Evolutionary conservation across 495 filamentous ascomycete genomes (phyloP).

Genomic region (Penicillium verhagenii): DNA sequence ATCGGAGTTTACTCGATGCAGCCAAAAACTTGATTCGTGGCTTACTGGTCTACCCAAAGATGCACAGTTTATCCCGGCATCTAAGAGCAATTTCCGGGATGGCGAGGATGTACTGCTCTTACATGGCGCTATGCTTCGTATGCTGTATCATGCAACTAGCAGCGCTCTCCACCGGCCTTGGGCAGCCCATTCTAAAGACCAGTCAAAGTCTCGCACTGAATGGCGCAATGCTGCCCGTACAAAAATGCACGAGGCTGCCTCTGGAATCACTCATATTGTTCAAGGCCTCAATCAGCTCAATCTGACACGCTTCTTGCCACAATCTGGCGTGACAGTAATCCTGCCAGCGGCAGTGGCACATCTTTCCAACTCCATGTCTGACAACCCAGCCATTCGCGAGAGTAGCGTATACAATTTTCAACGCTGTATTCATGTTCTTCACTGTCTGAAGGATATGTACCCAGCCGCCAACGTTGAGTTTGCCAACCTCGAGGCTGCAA

Average conservation of each 20-base stretch:
- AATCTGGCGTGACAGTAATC: conserved; percentile 81
- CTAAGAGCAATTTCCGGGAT: conserved; percentile 33
- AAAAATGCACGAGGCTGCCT: conserved; percentile 73
- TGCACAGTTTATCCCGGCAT: conserved; percentile 39
- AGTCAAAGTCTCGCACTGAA: conserved; percentile 39
- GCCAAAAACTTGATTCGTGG: conserved; percentile 71
- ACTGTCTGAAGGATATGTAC: conserved; percentile 75
- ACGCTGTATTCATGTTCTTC: conserved; percentile 76
- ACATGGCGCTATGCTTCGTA: conserved; percentile 74
- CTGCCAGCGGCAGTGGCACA: conserved; percentile 86
- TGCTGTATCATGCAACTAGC: conserved; percentile 82
- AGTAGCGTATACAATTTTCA: conserved; percentile 69
- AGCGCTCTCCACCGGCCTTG: conserved; percentile 84
- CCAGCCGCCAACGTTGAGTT: conserved; percentile 78
- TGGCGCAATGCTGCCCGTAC: conserved; percentile 55
- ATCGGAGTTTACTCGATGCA: conserved; percentile 63
- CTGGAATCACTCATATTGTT: conserved; percentile 73
- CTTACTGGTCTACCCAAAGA: conserved; percentile 60
- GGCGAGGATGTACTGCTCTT: conserved; percentile 61
- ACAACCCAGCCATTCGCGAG: conserved; percentile 61
- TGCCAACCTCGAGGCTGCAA: conserved; percentile 76
- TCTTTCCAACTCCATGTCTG: conserved; percentile 76
- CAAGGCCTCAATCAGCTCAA: conserved; percentile 64
- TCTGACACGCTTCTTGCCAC: conserved; percentile 74
- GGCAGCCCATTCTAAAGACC: conserved; percentile 53